Conservation (phyloP, 257 asterid genomes). For the Solanum sejunctum region DNA sequence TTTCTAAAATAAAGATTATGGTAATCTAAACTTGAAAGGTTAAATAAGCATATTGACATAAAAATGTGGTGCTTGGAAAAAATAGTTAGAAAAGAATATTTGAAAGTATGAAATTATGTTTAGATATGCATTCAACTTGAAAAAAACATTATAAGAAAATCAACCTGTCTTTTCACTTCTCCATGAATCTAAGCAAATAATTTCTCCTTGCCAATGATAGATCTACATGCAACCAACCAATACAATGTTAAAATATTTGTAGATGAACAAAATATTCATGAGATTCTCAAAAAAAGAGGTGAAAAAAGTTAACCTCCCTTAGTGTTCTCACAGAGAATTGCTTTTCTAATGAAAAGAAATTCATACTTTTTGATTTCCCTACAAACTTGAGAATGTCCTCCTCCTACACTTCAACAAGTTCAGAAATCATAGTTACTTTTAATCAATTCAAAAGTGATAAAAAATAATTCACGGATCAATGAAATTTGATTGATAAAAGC, state of each 20-base stretch:
- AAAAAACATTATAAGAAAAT: too few species aligned
- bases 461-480: not conserved
- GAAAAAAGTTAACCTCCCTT: not conserved
- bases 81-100: not conserved
- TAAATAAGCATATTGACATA: not conserved
- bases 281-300: not conserved
- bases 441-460: not conserved
- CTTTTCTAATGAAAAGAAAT: not conserved
- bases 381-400: not conserved
- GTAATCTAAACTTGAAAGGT: not conserved
- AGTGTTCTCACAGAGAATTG: not conserved
- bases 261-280: not conserved
- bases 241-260: not conserved
- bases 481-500: not conserved
- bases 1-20: not conserved
- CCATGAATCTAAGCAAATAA: not conserved
- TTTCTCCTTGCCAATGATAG: not conserved
- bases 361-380: not conserved
- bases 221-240: not conserved
- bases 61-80: not conserved
- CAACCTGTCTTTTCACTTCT: not conserved
- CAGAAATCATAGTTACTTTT: not conserved
- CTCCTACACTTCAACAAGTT: not conserved
- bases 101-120: not conserved
- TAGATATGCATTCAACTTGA: not conserved